Evolutionary conservation across 805 yeast genomes (phyloP).

Genomic region (Candida rishiriensis): DNA sequence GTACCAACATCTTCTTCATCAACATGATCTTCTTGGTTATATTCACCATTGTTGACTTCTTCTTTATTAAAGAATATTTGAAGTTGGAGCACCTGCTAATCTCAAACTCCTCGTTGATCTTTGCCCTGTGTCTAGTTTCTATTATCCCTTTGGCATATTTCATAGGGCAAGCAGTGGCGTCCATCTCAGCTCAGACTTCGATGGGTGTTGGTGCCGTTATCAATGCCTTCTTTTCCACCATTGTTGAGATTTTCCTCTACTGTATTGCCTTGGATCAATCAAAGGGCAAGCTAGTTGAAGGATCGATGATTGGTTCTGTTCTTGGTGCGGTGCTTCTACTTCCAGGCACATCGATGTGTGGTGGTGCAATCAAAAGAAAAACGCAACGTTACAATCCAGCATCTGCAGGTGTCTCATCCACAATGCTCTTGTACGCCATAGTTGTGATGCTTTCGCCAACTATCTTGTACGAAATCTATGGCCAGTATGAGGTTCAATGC

Average conservation of each 20-base stretch:
- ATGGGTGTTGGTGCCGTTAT: slow-evolving; percentile 99
- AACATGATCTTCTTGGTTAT: slow-evolving; percentile 75
- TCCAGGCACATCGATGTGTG: slow-evolving; percentile 97
- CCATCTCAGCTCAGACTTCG: slow-evolving; percentile 95
- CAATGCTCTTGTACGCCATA: slow-evolving; percentile 88
- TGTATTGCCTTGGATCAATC: slow-evolving; percentile 85
- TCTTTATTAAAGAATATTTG: slow-evolving; percentile 45
- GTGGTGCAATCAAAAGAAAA: slow-evolving; percentile 88
- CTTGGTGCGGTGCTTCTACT: slow-evolving; percentile 85
- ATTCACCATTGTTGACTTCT: slow-evolving; percentile 79
- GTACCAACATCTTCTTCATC: slow-evolving; percentile 89
- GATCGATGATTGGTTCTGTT: slow-evolving; percentile 90
- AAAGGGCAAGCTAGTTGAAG: slow-evolving; percentile 89
- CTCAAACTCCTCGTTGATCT: slow-evolving; percentile 63
- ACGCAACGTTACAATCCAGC: slow-evolving; percentile 95
- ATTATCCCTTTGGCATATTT: slow-evolving; percentile 93
- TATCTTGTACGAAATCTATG: slow-evolving; percentile 82
- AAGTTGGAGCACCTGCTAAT: slow-evolving; percentile 38
- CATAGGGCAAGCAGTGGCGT: slow-evolving; percentile 99
- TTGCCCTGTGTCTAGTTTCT: slow-evolving; percentile 72
- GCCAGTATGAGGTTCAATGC: slow-evolving; percentile 77
- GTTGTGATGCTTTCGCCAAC: slow-evolving; percentile 93
- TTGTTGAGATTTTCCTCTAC: slow-evolving; percentile 88
- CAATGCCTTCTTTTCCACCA: slow-evolving; percentile 94
- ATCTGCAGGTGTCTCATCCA: slow-evolving; percentile 95